A percentile compares a stretch with the other conserved stretches of the same genome.
Evolutionary conservation across 441 rosid species (phyloP).

Genomic region (Gossypium armourianum): DNA sequence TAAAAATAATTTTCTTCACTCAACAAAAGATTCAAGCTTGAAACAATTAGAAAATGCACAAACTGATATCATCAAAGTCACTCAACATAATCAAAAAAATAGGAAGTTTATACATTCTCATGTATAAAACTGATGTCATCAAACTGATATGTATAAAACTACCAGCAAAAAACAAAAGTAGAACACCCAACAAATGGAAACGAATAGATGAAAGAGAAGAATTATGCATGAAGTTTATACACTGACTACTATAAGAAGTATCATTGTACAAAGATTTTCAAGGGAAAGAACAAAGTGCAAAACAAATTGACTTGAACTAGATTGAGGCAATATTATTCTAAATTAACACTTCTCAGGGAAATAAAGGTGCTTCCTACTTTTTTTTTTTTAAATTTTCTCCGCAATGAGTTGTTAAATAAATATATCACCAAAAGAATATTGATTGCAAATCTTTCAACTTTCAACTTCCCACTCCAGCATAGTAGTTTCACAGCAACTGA

Average conservation of each 20-base stretch:
- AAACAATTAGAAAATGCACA: background rate
- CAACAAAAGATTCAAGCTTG: background rate
- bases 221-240: background rate
- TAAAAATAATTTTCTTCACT: background rate
- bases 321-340: background rate
- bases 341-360: background rate
- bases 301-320: background rate
- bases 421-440: background rate
- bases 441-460: background rate
- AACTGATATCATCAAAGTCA: constrained; percentile 2
- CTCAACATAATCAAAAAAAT: background rate
- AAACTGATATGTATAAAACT: background rate
- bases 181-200: background rate
- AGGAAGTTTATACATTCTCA: background rate
- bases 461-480: background rate
- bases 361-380: background rate
- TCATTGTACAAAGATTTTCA: background rate
- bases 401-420: background rate
- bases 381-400: background rate
- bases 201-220: background rate
- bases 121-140: background rate
- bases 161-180: background rate
- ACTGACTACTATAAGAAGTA: background rate
- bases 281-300: background rate
- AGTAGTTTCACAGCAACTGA: background rate